A percentile compares a stretch with the other conserved stretches of the same genome.
These are phyloP conservation scores for Aspergillus luchuensis DNA, from an alignment of 2,329 filamentous ascomycete species.

Conservation along the genomic window DNA sequence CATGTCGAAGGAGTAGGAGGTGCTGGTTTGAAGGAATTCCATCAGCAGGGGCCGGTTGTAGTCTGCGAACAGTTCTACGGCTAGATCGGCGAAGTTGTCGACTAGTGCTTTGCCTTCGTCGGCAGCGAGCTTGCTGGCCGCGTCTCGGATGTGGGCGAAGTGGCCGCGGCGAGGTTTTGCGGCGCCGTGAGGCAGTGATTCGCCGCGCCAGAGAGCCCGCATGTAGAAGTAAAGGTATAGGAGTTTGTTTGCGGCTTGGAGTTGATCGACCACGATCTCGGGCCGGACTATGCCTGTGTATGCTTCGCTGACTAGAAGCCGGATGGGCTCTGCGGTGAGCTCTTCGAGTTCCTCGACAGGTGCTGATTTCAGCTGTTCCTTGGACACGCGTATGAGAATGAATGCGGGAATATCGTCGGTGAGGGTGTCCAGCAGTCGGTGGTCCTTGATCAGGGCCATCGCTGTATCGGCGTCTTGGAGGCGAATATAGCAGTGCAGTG, in stretches of 20 bases:
- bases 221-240: slow-evolving; percentile 93
- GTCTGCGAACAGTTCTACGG: slow-evolving; percentile 80
- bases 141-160: slow-evolving; percentile 43
- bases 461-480: slow-evolving; percentile 90
- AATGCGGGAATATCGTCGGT: slow-evolving; percentile 88
- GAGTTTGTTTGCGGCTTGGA: slow-evolving; percentile 66
- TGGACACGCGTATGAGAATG: slow-evolving; percentile 80
- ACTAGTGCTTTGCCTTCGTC: slow-evolving; percentile 69
- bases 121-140: slow-evolving; percentile 51
- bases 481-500: slow-evolving; percentile 83
- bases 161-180: slow-evolving; percentile 39
- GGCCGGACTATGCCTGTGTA: slow-evolving; percentile 83
- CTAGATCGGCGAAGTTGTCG: slow-evolving; percentile 83
- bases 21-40: slow-evolving; percentile 82
- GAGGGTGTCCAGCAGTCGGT: slow-evolving; percentile 86
- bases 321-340: slow-evolving; percentile 78
- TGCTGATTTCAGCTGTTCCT: slow-evolving; percentile 67
- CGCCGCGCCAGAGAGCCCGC: slow-evolving; percentile 78
- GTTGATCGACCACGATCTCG: slow-evolving; percentile 73
- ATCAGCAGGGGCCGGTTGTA: slow-evolving; percentile 81
- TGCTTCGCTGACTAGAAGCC: slow-evolving; percentile 85
- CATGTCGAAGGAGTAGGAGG: slow-evolving; percentile 81
- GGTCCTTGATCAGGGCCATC: slow-evolving; percentile 81
- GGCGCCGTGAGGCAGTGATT: slow-evolving; percentile 54
- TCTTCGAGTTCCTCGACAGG: slow-evolving; percentile 72